Percentiles rank a stretch among this genome's conserved stretches.
phyloP scores from a whole-genome alignment of 1,284 basidiomycete genomes.

The Lignosus rhinocerotis region DNA sequence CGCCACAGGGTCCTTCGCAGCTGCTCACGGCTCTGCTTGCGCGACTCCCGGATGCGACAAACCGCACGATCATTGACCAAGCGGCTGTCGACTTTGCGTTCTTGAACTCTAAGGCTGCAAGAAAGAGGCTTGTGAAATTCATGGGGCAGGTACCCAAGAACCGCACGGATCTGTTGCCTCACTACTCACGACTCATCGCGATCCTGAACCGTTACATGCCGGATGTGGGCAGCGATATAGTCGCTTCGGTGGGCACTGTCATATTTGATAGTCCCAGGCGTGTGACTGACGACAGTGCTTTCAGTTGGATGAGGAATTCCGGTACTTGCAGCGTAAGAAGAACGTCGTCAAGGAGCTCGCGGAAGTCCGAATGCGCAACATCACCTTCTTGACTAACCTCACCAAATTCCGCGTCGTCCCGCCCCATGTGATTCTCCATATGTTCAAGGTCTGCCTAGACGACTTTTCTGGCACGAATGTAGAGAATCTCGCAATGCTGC shows the following conservation, averaged over 20 bases:
- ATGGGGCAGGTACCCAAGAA: conserved; percentile 86
- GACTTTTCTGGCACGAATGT: conserved; percentile 93
- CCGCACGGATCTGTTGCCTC: conserved; percentile 88
- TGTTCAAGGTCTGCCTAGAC: conserved; percentile 95
- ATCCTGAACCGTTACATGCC: conserved; percentile 93
- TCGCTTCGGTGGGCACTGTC: conserved; percentile 63
- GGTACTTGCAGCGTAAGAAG: conserved; percentile 94
- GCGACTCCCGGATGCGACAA: conserved; percentile 92
- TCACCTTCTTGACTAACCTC: conserved; percentile 86
- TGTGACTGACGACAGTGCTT: neutral
- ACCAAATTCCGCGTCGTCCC: conserved; percentile 97
- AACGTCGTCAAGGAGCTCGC: conserved; percentile 88
- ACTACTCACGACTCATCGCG: conserved; percentile 90
- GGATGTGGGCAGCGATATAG: conserved; percentile 83
- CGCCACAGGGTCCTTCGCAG: conserved; percentile 88
- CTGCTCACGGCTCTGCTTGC: conserved; percentile 90
- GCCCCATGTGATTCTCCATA: conserved; percentile 89
- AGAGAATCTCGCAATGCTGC: conserved; percentile 88
- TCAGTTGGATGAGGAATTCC: conserved; percentile 95
- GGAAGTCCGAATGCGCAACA: conserved; percentile 85
- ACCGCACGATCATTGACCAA: conserved; percentile 90
- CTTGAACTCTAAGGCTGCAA: conserved; percentile 92
- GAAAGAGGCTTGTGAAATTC: conserved; percentile 90
- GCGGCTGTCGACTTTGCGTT: conserved; percentile 96
- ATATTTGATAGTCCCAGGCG: neutral